Conservation (phyloP, 2,329 filamentous ascomycete genomes). For the Chaetomiaceae sp. region DNA sequence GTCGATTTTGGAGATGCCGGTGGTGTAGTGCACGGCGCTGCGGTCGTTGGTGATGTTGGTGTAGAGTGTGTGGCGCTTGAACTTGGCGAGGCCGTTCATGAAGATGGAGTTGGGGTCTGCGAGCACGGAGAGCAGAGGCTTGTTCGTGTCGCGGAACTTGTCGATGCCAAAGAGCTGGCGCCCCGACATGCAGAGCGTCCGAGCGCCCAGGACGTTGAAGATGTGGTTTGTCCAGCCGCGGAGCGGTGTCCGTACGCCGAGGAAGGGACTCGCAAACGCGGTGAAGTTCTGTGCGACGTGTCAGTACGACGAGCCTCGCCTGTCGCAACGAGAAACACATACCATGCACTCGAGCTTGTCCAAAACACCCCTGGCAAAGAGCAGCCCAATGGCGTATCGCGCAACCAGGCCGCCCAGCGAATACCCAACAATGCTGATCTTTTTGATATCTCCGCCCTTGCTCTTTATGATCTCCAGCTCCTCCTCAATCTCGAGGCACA, state of each 20-base stretch:
- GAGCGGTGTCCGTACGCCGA: conserved; percentile 68
- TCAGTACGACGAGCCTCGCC: not conserved
- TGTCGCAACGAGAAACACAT: conserved; percentile 24
- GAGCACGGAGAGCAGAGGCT: conserved; percentile 73
- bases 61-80: conserved; percentile 74
- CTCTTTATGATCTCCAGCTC: conserved; percentile 52
- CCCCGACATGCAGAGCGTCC: conserved; percentile 76
- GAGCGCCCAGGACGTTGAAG: conserved; percentile 80
- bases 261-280: conserved; percentile 81
- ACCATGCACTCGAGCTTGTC: conserved; percentile 75
- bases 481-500: conserved; percentile 63
- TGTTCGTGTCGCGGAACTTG: conserved; percentile 74
- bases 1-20: conserved; percentile 69
- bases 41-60: conserved; percentile 84
- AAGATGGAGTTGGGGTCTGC: conserved; percentile 84
- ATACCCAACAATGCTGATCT: conserved; percentile 84
- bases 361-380: conserved; percentile 76
- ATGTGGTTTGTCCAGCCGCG: conserved; percentile 61
- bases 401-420: conserved; percentile 83
- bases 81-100: conserved; percentile 69
- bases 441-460: conserved; percentile 66
- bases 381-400: conserved; percentile 78
- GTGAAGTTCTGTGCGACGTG: conserved; percentile 69
- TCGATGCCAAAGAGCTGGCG: conserved; percentile 85
- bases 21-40: conserved; percentile 78